Evolutionary conservation across 139 green algal genomes (phyloP).

Genomic region (Coelastrella sp.): DNA sequence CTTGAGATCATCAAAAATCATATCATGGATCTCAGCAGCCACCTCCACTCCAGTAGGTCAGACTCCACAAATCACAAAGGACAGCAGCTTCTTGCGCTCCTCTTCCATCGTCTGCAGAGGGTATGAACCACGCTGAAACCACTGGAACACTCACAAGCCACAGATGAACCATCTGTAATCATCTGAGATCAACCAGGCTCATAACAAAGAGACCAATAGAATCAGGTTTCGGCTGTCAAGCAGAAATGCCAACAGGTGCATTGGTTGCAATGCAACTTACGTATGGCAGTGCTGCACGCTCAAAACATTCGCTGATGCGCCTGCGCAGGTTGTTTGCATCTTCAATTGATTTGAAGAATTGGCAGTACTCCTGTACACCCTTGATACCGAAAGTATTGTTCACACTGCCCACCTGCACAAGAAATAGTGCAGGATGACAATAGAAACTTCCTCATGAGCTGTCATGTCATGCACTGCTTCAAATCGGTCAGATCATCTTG

Average conservation of each 20-base stretch:
- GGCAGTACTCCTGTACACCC: slow-evolving; percentile 85
- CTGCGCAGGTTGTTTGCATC: slow-evolving; percentile 81
- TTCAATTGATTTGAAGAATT: slow-evolving; percentile 92
- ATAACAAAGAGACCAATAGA: too few species aligned
- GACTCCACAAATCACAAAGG: slow-evolving; percentile 91
- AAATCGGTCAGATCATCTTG: too few species aligned
- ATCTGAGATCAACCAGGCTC: too few species aligned
- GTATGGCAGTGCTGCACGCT: slow-evolving; percentile 85
- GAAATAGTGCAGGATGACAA: too few species aligned
- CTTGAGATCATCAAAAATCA: slow-evolving; percentile 79
- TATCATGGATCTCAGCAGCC: slow-evolving; percentile 91
- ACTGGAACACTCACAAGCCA: too few species aligned
- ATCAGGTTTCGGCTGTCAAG: too few species aligned
- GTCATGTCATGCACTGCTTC: too few species aligned
- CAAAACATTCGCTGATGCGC: slow-evolving; percentile 89
- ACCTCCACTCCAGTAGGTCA: slow-evolving; percentile 94
- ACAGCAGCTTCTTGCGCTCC: slow-evolving; percentile 87
- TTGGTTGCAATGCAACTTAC: background rate
- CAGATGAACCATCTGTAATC: too few species aligned
- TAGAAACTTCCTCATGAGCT: too few species aligned
- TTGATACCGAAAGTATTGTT: slow-evolving; percentile 96
- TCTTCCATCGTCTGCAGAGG: slow-evolving; percentile 49
- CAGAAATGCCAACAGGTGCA: too few species aligned
- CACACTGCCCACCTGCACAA: slow-evolving; percentile 63
- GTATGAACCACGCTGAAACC: too few species aligned